Percentiles rank a stretch among this genome's conserved stretches.
Evolutionary conservation across 1,284 basidiomycete genomes (phyloP).

Genomic region (Sphagnurus paluster): DNA sequence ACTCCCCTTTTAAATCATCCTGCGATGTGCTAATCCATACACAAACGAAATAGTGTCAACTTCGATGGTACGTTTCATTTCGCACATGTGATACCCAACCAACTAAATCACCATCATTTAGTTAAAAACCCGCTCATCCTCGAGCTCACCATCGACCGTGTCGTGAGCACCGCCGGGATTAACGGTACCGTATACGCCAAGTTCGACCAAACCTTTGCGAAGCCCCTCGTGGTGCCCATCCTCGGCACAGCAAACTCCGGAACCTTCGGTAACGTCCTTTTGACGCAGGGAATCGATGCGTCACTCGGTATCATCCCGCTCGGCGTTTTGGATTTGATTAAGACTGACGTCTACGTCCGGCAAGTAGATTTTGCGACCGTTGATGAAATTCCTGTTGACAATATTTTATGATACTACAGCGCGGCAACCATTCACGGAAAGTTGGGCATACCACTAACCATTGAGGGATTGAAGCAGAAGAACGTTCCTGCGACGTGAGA

Average conservation of each 20-base stretch:
- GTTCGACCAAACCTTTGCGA: conserved; percentile 42
- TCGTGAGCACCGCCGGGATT: conserved; percentile 38
- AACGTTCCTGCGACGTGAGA: conserved; percentile 34
- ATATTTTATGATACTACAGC: conserved; percentile 12
- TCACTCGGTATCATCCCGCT: conserved; percentile 38
- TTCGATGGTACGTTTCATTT: conserved; percentile 29
- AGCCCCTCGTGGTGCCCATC: conserved; percentile 34
- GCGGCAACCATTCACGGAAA: conserved; percentile 30
- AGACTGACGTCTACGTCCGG: conserved; percentile 37
- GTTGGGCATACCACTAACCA: conserved; percentile 32
- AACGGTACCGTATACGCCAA: conserved; percentile 40
- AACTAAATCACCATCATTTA: conserved; percentile 10
- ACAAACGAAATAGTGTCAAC: conserved; percentile 25
- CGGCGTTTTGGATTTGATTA: conserved; percentile 36
- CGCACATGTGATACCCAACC: not conserved
- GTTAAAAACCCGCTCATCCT: conserved; percentile 44
- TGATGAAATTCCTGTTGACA: not conserved
- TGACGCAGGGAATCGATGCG: conserved; percentile 35
- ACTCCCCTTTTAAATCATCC: not conserved
- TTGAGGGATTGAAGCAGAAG: conserved; percentile 32
- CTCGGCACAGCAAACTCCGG: conserved; percentile 39
- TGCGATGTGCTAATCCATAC: not conserved
- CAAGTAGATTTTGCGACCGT: conserved; percentile 20
- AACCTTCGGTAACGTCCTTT: conserved; percentile 35
- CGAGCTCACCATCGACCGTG: conserved; percentile 42